A percentile compares a stretch with the other conserved stretches of the same genome.
Evolutionary conservation across 2,329 filamentous ascomycete species (phyloP).

Genomic region (Juglanconis sp.): DNA sequence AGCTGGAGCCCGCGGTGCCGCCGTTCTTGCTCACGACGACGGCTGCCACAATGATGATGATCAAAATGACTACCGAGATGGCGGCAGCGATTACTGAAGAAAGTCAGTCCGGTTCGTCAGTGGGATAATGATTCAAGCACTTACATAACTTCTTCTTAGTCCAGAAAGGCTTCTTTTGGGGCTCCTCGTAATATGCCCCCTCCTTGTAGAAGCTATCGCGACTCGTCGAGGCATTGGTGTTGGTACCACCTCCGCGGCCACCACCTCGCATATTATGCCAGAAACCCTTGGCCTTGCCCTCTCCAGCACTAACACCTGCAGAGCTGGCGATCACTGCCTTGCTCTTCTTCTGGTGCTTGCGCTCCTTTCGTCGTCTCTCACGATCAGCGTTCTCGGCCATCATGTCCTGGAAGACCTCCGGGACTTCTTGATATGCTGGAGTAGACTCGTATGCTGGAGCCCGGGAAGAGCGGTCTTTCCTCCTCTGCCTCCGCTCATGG

Average conservation of each 20-base stretch:
- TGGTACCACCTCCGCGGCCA: constrained; percentile 16
- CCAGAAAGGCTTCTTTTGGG: constrained; percentile 37
- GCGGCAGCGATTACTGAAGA: constrained; percentile 55
- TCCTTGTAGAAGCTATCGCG: constrained; percentile 49
- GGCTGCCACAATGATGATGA: constrained; percentile 66
- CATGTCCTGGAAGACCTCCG: constrained; percentile 11
- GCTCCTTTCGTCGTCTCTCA: constrained; percentile 11
- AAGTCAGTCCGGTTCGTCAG: constrained; percentile 20
- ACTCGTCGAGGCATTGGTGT: constrained; percentile 33
- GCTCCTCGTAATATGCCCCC: constrained; percentile 40
- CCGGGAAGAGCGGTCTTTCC: constrained; percentile 11
- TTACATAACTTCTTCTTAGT: constrained; percentile 61
- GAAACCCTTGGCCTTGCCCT: constrained; percentile 46
- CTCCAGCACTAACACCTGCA: constrained; percentile 70
- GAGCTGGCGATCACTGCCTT: constrained; percentile 44
- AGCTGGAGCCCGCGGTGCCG: background rate
- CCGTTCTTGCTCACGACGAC: constrained; percentile 65
- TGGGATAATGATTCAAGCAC: constrained; percentile 28
- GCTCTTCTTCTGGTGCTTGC: constrained; percentile 40
- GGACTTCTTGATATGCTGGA: constrained; percentile 2
- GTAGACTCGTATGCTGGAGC: constrained; percentile 1
- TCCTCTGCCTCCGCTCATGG: constrained; percentile 12
- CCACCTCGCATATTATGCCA: constrained; percentile 41
- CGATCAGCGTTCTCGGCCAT: constrained; percentile 13
- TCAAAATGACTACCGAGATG: constrained; percentile 51